Percentiles rank a stretch among this genome's conserved stretches.
phyloP scores from a whole-genome alignment of 208 protist genomes.

The Wallacemonas sp. region DNA sequence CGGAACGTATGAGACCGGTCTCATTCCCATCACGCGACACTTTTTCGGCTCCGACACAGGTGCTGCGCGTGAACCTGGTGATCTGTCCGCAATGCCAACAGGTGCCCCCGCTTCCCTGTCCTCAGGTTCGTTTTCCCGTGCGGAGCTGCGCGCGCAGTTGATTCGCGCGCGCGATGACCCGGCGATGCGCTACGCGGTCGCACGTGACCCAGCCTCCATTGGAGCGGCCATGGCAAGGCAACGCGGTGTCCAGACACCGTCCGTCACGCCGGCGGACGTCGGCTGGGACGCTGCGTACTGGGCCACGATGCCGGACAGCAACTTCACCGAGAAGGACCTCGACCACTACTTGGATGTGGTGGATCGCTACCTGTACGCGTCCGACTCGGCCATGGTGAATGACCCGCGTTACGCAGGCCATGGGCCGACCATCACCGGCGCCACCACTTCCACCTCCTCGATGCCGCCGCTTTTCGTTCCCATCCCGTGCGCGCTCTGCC shows the following conservation, averaged over 20 bases:
- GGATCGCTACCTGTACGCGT: conserved; percentile 53
- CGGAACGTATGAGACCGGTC: conserved; percentile 83
- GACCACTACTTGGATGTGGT: conserved; percentile 72
- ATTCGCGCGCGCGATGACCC: conserved; percentile 69
- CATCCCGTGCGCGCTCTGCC: conserved; percentile 78
- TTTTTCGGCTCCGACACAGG: conserved; percentile 58
- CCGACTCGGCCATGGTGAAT: conserved; percentile 56
- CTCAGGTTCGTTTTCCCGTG: too few relatives aligned
- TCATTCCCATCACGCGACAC: conserved; percentile 76
- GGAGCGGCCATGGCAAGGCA: too few relatives aligned
- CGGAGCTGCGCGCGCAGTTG: conserved; percentile 64
- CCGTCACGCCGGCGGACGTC: background rate
- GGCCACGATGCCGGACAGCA: conserved; percentile 52
- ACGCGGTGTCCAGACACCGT: conserved; percentile 5
- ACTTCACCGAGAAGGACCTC: conserved; percentile 74
- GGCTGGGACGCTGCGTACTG: conserved; percentile 32
- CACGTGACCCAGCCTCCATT: conserved; percentile 45
- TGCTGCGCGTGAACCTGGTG: too few relatives aligned
- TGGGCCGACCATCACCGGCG: background rate
- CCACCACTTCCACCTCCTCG: background rate
- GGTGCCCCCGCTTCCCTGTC: too few relatives aligned
- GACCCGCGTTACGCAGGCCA: conserved; percentile 24
- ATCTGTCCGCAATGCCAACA: too few relatives aligned
- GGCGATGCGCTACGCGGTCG: conserved; percentile 66
- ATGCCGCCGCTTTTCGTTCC: conserved; percentile 43